Conservation (phyloP, 2,329 filamentous ascomycete genomes). For the Nannizziopsis arthrosporioides region DNA sequence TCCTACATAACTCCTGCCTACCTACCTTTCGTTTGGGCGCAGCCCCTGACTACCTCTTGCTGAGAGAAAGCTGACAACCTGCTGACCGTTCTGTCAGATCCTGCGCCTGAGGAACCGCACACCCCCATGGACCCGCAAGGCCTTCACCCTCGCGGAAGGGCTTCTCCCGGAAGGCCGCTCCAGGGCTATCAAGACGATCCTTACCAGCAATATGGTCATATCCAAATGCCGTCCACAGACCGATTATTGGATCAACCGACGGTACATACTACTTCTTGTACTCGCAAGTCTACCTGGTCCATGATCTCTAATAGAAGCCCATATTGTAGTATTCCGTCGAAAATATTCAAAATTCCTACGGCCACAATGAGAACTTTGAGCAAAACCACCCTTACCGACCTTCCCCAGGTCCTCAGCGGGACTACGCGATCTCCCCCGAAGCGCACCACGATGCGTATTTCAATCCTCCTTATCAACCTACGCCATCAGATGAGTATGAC, state of each 20-base stretch:
- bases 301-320: not conserved
- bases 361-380: constrained; percentile 51
- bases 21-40: too few relatives aligned
- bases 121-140: constrained; percentile 45
- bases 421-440: constrained; percentile 69
- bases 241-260: constrained; percentile 73
- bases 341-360: constrained; percentile 52
- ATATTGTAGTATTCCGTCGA: constrained; percentile 54
- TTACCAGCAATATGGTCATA: constrained; percentile 48
- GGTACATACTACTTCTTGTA: constrained; percentile 41
- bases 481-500: constrained; percentile 46
- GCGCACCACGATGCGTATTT: constrained; percentile 82
- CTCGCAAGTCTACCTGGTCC: not conserved
- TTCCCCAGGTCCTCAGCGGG: constrained; percentile 44
- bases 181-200: constrained; percentile 71
- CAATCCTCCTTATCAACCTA: constrained; percentile 67
- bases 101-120: constrained; percentile 32
- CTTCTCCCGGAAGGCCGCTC: constrained; percentile 64
- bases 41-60: too few relatives aligned
- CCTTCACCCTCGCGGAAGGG: constrained; percentile 45
- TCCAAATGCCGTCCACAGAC: constrained; percentile 64
- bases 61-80: too few relatives aligned
- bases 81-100: constrained; percentile 22
- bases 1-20: too few relatives aligned
- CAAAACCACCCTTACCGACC: constrained; percentile 36